Conservation (phyloP, 1,284 basidiomycete species). For the Fomitopsis pinicola region DNA sequence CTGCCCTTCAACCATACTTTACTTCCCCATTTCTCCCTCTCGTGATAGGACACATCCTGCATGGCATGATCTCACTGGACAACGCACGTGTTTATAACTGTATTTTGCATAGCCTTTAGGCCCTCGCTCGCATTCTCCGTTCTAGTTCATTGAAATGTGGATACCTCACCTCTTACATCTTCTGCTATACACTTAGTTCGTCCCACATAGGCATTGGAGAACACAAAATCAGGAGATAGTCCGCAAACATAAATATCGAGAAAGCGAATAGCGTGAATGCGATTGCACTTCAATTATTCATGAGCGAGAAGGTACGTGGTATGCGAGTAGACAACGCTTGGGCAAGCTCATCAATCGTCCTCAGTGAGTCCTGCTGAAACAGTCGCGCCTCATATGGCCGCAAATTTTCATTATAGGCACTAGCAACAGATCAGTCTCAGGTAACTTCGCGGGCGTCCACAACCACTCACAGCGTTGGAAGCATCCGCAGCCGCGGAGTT, state of each 20-base stretch:
- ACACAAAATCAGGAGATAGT: not conserved
- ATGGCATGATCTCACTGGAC: not conserved
- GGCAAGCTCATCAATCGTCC: not conserved
- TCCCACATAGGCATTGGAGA: not conserved
- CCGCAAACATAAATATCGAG: not conserved
- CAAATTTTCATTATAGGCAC: not conserved
- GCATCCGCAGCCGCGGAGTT: slow-evolving; percentile 53
- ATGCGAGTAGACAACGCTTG: not conserved
- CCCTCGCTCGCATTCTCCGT: no score
- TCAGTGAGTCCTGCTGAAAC: not conserved
- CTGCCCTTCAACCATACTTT: no score
- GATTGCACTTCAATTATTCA: not conserved
- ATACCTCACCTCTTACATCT: no score
- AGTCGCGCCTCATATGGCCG: not conserved
- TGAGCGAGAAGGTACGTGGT: not conserved
- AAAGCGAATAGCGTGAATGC: not conserved
- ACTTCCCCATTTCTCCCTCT: not conserved
- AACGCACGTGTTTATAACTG: not conserved
- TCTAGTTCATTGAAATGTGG: no score
- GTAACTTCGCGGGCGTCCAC: not conserved
- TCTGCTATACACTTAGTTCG: not conserved
- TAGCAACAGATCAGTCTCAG: not conserved
- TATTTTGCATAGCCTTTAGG: not conserved
- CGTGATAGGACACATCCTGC: not conserved
- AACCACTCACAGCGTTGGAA: slow-evolving; percentile 15